Evolutionary conservation across 1,284 basidiomycete genomes (phyloP), one percentile per base, ranked within the genome.

Genomic region (Tilletia setariae): DNA sequence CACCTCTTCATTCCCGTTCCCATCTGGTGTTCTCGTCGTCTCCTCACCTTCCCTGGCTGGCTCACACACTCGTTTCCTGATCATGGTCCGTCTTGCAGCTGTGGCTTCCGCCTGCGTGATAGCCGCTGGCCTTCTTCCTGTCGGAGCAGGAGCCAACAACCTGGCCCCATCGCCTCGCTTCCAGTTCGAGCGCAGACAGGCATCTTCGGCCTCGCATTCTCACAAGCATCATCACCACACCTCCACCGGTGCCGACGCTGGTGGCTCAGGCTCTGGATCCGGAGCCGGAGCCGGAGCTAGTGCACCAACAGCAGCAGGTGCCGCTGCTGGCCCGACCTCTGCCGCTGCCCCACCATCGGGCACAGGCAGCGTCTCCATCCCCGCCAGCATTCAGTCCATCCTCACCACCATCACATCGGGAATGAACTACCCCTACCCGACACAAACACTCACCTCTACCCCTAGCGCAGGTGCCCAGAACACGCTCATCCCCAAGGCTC

Each of bases 401-500:
- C 69, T 78, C 28, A 61, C 74, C 32, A 76, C 72, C 30, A 68
- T 78, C 67, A 74, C 74, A 32, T 72, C 74, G 0, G 78, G 78
- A 15, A 53, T 44, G 2, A 71, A 68, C 59, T 69, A 47, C 66
- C 69, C 70, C 53, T 73, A 72, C 1, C 71, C 78, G 21, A 76
- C 74, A 46, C 67, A 67, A 30, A 53, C 76, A n/a, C 70, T 75
- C 61, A 68, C 68, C 69, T 74, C 70, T 49, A 79, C 75, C 53
- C 74, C 70, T 63, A 21, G 67, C 8, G 72, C 75, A 23, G 78
- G 78, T 51, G 72, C 76, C 40, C 65, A 63, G 64, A 78, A 78
- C 74, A 70, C 74, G 1, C 73, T 73, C 66, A 75, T 78, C 51
- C 73, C 75, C 47, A 73, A 70, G 61, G 77, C 77, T 13, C 77